Conservation (phyloP, 805 yeast species). For the Starmerella kuoi region DNA sequence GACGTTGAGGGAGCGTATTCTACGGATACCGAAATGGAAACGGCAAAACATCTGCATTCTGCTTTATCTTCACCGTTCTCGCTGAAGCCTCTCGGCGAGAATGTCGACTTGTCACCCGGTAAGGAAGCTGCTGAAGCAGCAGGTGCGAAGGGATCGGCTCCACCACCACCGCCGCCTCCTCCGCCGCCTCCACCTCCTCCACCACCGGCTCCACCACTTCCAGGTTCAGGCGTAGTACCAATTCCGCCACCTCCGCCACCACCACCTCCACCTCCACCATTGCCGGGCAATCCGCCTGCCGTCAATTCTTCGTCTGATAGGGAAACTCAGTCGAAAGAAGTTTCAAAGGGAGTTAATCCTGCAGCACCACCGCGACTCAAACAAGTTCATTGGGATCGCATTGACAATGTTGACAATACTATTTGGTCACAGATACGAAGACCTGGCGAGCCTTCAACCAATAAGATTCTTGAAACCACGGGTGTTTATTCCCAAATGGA, state of each 20-base stretch:
- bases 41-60: not conserved
- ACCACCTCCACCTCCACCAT: constrained; percentile 18
- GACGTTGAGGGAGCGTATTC: not conserved
- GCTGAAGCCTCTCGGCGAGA: too few relatives aligned
- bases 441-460: constrained; percentile 42
- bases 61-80: constrained; percentile 3
- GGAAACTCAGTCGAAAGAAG: not conserved
- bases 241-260: constrained; percentile 27
- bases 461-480: constrained; percentile 52
- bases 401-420: constrained; percentile 72
- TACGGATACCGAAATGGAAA: not conserved
- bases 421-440: constrained; percentile 51
- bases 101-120: not conserved
- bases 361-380: constrained; percentile 40
- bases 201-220: constrained; percentile 32
- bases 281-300: constrained; percentile 24
- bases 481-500: constrained; percentile 82
- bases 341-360: not conserved
- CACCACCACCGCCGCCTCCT: constrained; percentile 3
- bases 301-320: not conserved
- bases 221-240: constrained; percentile 11
- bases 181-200: constrained; percentile 24
- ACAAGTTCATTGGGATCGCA: constrained; percentile 94
- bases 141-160: not conserved
- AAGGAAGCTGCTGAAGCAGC: not conserved